Conservation (phyloP, 352 stramenopile genomes). For the Paralagenidium karlingii region DNA sequence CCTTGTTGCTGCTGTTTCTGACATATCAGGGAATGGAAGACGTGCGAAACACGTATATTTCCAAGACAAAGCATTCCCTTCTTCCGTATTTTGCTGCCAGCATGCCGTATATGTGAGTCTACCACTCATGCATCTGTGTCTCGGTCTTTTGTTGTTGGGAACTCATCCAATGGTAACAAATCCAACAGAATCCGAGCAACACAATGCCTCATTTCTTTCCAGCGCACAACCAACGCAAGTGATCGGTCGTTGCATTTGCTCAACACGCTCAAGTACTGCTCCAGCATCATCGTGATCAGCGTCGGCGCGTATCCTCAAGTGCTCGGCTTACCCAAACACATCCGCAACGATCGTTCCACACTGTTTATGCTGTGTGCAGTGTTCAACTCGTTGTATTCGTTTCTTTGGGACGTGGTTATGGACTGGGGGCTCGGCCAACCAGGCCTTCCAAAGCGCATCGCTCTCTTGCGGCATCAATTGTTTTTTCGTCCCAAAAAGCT, state of each 20-base stretch:
- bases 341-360: slow-evolving; percentile 44
- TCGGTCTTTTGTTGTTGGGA: too few species aligned
- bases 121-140: not conserved
- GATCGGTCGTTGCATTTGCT: slow-evolving; percentile 72
- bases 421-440: slow-evolving; percentile 90
- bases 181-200: slow-evolving; percentile 45
- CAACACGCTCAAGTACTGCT: slow-evolving; percentile 82
- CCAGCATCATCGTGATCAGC: slow-evolving; percentile 61
- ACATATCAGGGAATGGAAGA: slow-evolving; percentile 29
- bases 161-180: not conserved
- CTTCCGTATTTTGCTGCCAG: slow-evolving; percentile 61
- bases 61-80: slow-evolving; percentile 60
- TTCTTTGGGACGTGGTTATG: slow-evolving; percentile 96
- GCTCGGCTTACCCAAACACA: slow-evolving; percentile 26
- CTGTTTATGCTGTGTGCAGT: slow-evolving; percentile 70
- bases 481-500: slow-evolving; percentile 37
- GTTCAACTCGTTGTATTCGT: slow-evolving; percentile 94
- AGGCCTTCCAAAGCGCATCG: slow-evolving; percentile 18
- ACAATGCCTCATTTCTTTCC: slow-evolving; percentile 74
- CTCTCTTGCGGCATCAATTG: slow-evolving; percentile 53
- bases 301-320: slow-evolving; percentile 65
- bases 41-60: slow-evolving; percentile 34
- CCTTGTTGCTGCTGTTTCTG: slow-evolving; percentile 42
- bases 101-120: slow-evolving; percentile 52
- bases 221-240: slow-evolving; percentile 46